Evolutionary conservation across 108 stramenopile species (phyloP), one percentile per base, ranked within the genome.

Genomic region (Tribonema minus): DNA sequence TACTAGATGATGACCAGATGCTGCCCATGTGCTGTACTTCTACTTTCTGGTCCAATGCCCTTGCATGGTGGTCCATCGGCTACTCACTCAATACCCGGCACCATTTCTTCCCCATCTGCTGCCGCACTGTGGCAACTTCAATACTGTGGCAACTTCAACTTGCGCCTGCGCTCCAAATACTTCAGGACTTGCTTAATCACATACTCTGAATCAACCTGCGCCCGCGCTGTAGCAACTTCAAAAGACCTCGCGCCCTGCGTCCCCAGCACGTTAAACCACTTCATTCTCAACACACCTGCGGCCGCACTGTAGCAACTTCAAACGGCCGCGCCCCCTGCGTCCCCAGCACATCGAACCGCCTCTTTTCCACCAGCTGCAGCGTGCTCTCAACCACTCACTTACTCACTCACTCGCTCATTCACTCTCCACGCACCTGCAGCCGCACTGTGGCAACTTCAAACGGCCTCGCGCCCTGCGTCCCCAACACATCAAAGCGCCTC

Each of bases 371-470:
- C 58, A 82, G 64, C 63, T 65, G 64, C 40, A 73, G 54, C 23
- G 71, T 61, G 37, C 70, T 72, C 35, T 61, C 64, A 31, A 66
- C 66, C 81, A 58, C 29, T 75, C 64, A 70, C 61, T 61, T 20
- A 80, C 79, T 37, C 70, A 61, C 59, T 63, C n/a, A n/a, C n/a
- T n/a, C n/a, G n/a, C n/a, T n/a, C n/a, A n/a, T n/a, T n/a, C n/a
- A n/a, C n/a, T n/a, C n/a, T n/a, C n/a, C n/a, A n/a, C 46, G 9
- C 46, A 54, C 46, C 67, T 67, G 67, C 40, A 82, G 39, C 6
- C 81, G 64, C 2, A 82, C 46, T 26, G 72, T 82, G 25, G 81
- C 81, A 4, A 82, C 65, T 63, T 82, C 81, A 1, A 82, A 61
- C 46, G 81, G 81, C 33, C 81, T 54, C 1, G 81, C 75, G 5